A percentile compares a stretch with the other conserved stretches of the same genome.
These are phyloP conservation scores for Calonectria pauciramosa DNA, from an alignment of 2,329 filamentous ascomycete species.

Conservation along the genomic window DNA sequence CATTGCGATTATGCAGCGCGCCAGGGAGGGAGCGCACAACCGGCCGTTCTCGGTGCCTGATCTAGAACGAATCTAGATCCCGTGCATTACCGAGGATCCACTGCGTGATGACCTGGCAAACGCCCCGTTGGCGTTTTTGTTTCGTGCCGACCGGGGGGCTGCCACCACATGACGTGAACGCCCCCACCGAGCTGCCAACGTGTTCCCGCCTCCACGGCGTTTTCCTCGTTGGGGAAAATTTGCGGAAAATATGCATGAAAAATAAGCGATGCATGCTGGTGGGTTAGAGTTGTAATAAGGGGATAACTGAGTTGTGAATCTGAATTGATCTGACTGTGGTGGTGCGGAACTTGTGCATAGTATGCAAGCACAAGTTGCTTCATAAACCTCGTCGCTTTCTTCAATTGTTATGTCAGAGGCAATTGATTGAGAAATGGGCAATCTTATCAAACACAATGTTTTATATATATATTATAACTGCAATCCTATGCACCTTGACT, in stretches of 20 bases:
- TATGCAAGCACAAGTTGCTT: not conserved
- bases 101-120: not conserved
- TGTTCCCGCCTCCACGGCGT: not conserved
- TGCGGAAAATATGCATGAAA: not conserved
- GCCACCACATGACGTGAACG: not conserved
- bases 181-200: not conserved
- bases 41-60: slow-evolving; percentile 2
- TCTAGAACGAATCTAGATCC: slow-evolving; percentile 9
- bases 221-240: not conserved
- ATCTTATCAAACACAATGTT: not conserved
- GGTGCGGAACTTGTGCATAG: not conserved
- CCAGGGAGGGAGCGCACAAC: not conserved
- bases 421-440: not conserved
- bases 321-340: not conserved
- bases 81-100: not conserved
- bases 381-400: not conserved
- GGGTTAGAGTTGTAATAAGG: not conserved
- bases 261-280: not conserved
- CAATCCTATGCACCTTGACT: not conserved
- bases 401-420: not conserved
- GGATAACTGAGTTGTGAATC: not conserved
- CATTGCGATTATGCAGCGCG: not conserved
- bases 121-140: not conserved
- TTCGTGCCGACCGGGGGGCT: not conserved
- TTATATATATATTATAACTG: rapidly evolving